Conservation (phyloP, 495 filamentous ascomycete species). For the Penicillium goetzii region DNA sequence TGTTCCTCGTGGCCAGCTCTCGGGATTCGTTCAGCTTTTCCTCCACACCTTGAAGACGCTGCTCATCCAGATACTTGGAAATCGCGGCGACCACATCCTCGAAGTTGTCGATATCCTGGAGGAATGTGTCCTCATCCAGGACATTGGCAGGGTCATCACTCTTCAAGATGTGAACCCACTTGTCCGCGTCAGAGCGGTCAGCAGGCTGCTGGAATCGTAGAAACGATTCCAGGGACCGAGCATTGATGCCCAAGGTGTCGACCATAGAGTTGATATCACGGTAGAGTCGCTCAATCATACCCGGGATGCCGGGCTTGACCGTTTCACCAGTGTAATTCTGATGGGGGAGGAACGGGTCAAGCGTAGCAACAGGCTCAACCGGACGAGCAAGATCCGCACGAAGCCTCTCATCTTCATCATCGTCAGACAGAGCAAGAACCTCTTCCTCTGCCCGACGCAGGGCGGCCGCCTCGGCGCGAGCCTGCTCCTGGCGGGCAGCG, state of each 20-base stretch:
- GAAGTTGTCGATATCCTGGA: constrained; percentile 72
- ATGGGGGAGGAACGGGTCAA: constrained; percentile 68
- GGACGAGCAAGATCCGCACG: constrained; percentile 58
- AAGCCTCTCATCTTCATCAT: constrained; percentile 66
- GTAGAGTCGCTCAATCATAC: constrained; percentile 84
- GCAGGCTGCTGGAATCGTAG: constrained; percentile 58
- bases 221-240: constrained; percentile 73
- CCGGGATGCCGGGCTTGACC: constrained; percentile 63
- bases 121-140: constrained; percentile 64
- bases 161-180: constrained; percentile 39
- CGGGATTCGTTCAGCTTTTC: constrained; percentile 64
- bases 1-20: constrained; percentile 62
- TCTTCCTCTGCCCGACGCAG: constrained; percentile 50
- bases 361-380: constrained; percentile 53
- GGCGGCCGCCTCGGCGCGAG: constrained; percentile 30
- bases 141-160: constrained; percentile 49
- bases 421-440: constrained; percentile 53
- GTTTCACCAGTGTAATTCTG: constrained; percentile 68
- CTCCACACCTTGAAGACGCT: constrained; percentile 64
- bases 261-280: constrained; percentile 96
- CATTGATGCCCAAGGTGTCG: constrained; percentile 87
- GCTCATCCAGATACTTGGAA: constrained; percentile 60
- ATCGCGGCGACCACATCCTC: constrained; percentile 60
- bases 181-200: constrained; percentile 57
- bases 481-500: constrained; percentile 36